Evolutionary conservation across 148 eudicot species (phyloP).

Genomic region (Dysphania ambrosioides): DNA sequence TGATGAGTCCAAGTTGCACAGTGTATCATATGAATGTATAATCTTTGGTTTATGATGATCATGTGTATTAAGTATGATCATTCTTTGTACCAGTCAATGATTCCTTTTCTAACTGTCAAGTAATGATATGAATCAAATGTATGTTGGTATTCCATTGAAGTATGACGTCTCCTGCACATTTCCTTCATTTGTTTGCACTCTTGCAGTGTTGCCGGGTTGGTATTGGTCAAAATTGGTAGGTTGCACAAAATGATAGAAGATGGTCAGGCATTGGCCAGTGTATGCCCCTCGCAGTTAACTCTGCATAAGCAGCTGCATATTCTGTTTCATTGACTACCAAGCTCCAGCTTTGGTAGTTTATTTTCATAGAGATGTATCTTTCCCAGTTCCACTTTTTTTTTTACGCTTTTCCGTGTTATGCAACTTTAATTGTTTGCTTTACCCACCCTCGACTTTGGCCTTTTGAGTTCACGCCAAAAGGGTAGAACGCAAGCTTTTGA

Average conservation of each 20-base stretch:
- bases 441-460: too few relatives aligned
- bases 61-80: conserved; percentile 8
- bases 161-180: not conserved
- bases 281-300: not conserved
- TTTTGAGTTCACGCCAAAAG: not conserved
- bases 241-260: not conserved
- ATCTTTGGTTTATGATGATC: conserved; percentile 7
- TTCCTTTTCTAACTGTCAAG: not conserved
- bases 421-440: not conserved
- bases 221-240: not conserved
- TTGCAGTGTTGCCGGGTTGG: not conserved
- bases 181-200: not conserved
- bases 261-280: not conserved
- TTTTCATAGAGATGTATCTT: not conserved
- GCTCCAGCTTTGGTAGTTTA: not conserved
- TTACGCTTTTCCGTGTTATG: not conserved
- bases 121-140: not conserved
- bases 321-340: not conserved
- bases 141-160: not conserved
- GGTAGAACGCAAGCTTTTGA: not conserved
- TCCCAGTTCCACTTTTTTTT: not conserved
- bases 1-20: not conserved
- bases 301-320: not conserved
- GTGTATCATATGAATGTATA: conserved; percentile 23
- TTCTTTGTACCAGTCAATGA: conserved; percentile 8